A percentile compares a stretch with the other conserved stretches of the same genome.
Evolutionary conservation across 1,284 basidiomycete genomes (phyloP).

Genomic region (Sanghuangporus weigelae): DNA sequence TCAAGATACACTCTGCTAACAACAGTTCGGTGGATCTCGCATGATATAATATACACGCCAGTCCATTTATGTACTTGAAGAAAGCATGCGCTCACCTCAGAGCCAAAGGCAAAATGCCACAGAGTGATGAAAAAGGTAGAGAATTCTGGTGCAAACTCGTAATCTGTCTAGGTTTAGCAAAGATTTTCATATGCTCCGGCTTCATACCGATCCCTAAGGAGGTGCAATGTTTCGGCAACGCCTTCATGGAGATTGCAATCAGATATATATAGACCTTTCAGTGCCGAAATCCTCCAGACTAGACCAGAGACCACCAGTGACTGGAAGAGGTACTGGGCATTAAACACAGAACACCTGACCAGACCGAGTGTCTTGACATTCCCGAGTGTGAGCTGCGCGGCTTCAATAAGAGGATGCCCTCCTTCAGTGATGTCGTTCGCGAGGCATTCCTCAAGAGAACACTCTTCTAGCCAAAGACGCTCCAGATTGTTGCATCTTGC

Average conservation of each 20-base stretch:
- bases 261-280: constrained; percentile 6
- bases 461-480: constrained; percentile 11
- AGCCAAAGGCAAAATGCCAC: too few relatives aligned
- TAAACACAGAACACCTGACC: not conserved
- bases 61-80: too few relatives aligned
- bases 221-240: not conserved
- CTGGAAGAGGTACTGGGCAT: not conserved
- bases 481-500: not conserved
- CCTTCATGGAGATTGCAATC: constrained; percentile 9
- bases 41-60: too few relatives aligned
- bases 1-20: too few relatives aligned
- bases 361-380: constrained; percentile 1
- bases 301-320: not conserved
- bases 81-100: not conserved
- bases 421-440: not conserved
- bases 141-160: not conserved
- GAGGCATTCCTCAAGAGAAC: not conserved
- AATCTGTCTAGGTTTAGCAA: not conserved
- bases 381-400: not conserved
- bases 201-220: not conserved
- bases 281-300: constrained; percentile 2
- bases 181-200: not conserved
- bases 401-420: not conserved
- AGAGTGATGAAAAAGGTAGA: not conserved
- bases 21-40: too few relatives aligned